phyloP scores from a whole-genome alignment of 257 asterid genomes.

The Fraxinus cuspidata region DNA sequence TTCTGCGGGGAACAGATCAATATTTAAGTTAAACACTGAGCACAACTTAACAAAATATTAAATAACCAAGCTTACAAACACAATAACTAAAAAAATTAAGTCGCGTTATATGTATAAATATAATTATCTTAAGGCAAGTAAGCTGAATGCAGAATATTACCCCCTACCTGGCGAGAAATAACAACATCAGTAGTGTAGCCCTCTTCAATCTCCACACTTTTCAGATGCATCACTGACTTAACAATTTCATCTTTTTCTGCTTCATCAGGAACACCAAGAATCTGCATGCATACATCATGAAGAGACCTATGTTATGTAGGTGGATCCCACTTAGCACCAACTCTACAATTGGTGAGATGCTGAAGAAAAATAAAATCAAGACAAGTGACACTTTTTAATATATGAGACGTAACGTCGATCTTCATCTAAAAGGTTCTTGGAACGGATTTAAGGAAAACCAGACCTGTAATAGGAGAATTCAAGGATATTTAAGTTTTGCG shows the following conservation, averaged over 20 bases:
- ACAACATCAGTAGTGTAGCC: slow-evolving; percentile 91
- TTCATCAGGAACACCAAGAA: slow-evolving; percentile 78
- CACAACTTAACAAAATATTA: slow-evolving; percentile 3
- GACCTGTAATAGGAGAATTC: slow-evolving; percentile 18
- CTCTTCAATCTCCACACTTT: slow-evolving; percentile 85
- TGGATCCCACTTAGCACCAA: slow-evolving; percentile 12
- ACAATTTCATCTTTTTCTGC: slow-evolving; percentile 98
- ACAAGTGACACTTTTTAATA: background rate
- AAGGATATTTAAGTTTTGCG: slow-evolving; percentile 2
- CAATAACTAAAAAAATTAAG: background rate
- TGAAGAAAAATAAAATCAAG: background rate
- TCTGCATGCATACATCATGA: slow-evolving; percentile 48
- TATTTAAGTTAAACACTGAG: slow-evolving; percentile 21
- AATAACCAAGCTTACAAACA: slow-evolving; percentile 2
- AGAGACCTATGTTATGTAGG: background rate
- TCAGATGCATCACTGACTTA: slow-evolving; percentile 82
- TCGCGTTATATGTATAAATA: background rate
- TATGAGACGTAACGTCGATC: background rate
- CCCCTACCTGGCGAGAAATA: slow-evolving; percentile 74
- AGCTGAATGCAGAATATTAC: slow-evolving; percentile 18
- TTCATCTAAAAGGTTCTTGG: slow-evolving; percentile 5
- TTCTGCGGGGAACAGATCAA: slow-evolving; percentile 48
- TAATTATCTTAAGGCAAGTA: slow-evolving; percentile 12
- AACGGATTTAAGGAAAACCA: slow-evolving; percentile 4
- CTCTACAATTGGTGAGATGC: background rate